These are phyloP conservation scores for Globisporangium abappressorium DNA, from an alignment of 352 stramenopile species.

Conservation along the genomic window DNA sequence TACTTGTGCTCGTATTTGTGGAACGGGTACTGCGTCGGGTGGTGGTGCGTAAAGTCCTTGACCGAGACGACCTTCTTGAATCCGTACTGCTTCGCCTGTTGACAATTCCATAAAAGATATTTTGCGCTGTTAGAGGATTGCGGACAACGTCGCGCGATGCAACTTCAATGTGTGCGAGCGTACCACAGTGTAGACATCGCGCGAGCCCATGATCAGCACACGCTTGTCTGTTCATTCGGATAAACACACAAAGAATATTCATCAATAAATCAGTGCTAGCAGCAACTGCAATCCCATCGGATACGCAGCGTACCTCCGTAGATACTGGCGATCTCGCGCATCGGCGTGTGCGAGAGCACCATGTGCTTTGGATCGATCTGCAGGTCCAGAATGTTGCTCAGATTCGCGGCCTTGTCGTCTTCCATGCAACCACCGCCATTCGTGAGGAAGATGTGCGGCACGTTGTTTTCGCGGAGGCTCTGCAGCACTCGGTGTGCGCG, in stretches of 20 bases:
- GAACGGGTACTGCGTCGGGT: slow-evolving; percentile 84
- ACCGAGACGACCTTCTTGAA: slow-evolving; percentile 83
- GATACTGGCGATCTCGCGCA: slow-evolving; percentile 66
- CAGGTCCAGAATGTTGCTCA: slow-evolving; percentile 60
- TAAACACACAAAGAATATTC: background rate
- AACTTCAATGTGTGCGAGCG: background rate
- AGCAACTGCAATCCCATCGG: background rate
- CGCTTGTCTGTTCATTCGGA: slow-evolving; percentile 42
- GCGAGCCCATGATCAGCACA: slow-evolving; percentile 86
- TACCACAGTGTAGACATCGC: slow-evolving; percentile 80
- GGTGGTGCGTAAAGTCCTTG: slow-evolving; percentile 60
- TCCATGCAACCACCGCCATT: slow-evolving; percentile 89
- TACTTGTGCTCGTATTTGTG: slow-evolving; percentile 64
- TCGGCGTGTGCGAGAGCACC: slow-evolving; percentile 88
- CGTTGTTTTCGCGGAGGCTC: slow-evolving; percentile 49
- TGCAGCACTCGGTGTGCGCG: slow-evolving; percentile 65
- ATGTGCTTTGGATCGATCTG: slow-evolving; percentile 72
- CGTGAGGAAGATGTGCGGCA: slow-evolving; percentile 90
- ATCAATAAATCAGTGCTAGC: background rate
- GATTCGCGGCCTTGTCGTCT: slow-evolving; percentile 69
- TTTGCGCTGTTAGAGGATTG: background rate
- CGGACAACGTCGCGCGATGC: background rate
- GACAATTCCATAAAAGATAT: background rate
- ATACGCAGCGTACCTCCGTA: slow-evolving; percentile 43
- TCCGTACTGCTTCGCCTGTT: slow-evolving; percentile 60